Base-by-base conservation (phyloP, 805 yeast species). In the Kodamaea neixiangensis region DNA sequence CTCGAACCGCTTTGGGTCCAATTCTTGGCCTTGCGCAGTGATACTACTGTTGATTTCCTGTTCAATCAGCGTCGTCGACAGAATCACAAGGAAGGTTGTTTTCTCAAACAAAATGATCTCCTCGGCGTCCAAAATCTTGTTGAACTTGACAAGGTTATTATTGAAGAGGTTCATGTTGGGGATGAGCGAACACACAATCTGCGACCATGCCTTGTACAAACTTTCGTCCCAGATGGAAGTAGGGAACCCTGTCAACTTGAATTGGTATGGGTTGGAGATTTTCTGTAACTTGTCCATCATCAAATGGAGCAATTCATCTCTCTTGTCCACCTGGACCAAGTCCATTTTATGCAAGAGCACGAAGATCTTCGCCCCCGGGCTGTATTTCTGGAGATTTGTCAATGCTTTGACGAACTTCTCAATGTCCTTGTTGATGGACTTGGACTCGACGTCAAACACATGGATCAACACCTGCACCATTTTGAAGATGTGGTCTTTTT, bases 201-300 rank as follows among this genome's bases (percentile, higher is more conserved):
- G 88, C 2, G 97, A 89, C 99, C 99, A 94, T 1, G 99, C 99
- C 66, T 88, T 92, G 67, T 93, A 94, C 52, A 93, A 74, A 62
- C 93, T 84, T 67, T 93, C 98, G 70, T 93, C 97, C 98, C 98
- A 93, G 51, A 93, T 93, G 1, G 97, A 89, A 0, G 98, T 94
- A 5, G 97, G 93, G 64, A 91, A 93, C 2, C 97, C 97, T 13
- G 82, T 80, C 42, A 90, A 73, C 43, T 81, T 74, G 69, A 90
- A 89, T 52, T 71, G 76, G 55, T 61, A 74, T 15, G 89, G 89
- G 48, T 81, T 75, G 2, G 96, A 86, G 13, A 89, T 86, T 45
- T 82, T 84, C 58, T 85, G 86, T 54, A 94, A 71, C 60, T 87
- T 88, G 47, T 81, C 83, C 87, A 90, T 87, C 87, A 93, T 90